These are phyloP conservation scores for Penicillium sclerotiorum DNA, from an alignment of 2,329 filamentous ascomycete genomes.

Conservation along the genomic window DNA sequence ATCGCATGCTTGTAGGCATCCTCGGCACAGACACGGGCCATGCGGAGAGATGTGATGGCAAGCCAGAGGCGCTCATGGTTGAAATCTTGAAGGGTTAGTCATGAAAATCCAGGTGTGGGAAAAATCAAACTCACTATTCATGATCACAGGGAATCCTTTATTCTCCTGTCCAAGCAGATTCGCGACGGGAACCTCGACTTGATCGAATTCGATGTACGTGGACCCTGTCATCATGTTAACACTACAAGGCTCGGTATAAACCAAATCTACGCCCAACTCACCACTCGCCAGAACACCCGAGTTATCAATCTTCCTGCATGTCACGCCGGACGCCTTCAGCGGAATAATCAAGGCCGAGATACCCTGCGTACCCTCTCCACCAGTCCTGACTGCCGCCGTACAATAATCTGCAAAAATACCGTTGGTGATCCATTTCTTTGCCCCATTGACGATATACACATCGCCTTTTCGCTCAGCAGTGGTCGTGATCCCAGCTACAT, in stretches of 20 bases:
- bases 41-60: constrained; percentile 58
- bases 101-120: neutral
- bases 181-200: constrained; percentile 69
- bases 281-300: constrained; percentile 62
- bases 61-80: constrained; percentile 63
- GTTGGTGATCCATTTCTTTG: constrained; percentile 67
- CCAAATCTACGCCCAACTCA: constrained; percentile 10
- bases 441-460: constrained; percentile 62
- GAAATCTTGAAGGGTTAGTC: constrained; percentile 45
- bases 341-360: constrained; percentile 64
- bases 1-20: constrained; percentile 57
- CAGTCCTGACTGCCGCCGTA: constrained; percentile 63
- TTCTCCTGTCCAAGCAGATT: constrained; percentile 72
- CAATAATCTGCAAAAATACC: constrained; percentile 60
- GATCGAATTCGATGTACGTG: constrained; percentile 72
- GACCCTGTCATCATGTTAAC: constrained; percentile 36
- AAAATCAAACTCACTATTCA: constrained; percentile 55
- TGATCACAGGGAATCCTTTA: constrained; percentile 72
- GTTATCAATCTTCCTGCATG: constrained; percentile 57
- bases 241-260: neutral
- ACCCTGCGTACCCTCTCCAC: constrained; percentile 55
- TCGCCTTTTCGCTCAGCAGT: constrained; percentile 53
- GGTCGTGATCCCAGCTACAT: constrained; percentile 62
- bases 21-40: constrained; percentile 59
- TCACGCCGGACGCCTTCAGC: constrained; percentile 52